Base-by-base conservation (phyloP, 108 stramenopile genomes). In the Nannochloropsis oceanica region DNA sequence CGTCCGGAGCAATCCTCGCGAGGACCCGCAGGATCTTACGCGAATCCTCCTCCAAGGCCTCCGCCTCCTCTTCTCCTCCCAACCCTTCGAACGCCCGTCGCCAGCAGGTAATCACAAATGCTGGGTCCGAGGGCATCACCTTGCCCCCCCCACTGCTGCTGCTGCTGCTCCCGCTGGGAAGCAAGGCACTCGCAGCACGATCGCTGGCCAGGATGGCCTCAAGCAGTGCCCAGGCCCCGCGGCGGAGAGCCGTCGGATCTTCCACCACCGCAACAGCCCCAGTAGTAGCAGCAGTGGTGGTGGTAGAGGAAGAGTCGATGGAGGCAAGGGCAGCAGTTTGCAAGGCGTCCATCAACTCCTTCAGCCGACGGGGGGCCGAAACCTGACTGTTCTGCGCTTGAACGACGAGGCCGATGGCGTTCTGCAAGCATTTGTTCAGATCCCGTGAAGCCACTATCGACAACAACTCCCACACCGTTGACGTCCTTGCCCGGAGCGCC, bases 21-120 rank as follows among this genome's bases (percentile, higher is more conserved):
- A 87, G 79, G 27, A 87, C 84, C 27, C 87, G 44, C 22, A 84
- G 84, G 2, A 87, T 80, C 20, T 80, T 43, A 13, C 87, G 44
- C 12, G 83, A 83, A 25, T 83, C 87, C 26, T 82, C 46, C 80
- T 84, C 79, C 12, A 83, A 84, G 27, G 83, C 87, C 44, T 87
- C 84, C 80, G 26, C 73, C 42, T 82, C 43, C 25, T 25, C 42
- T 43, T 44, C 44, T 44, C 27, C 83, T 44, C 83, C 44, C 83
- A 43, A 43, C 14, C 25, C 43, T 43, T 25, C 43, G 8, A 83
- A 44, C 12, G 24, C 42, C n/a, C 43, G 27, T 79, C 80, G 44
- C 87, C 87, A 87, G 87, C 87, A 87, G 34, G 83, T 79, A 26
- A 87, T 79, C 27, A 84, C 87, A 43, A 87, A 87, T 46, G 84